phyloP scores from a whole-genome alignment of 2,329 filamentous ascomycete species.

The Trichoderma sp. region DNA sequence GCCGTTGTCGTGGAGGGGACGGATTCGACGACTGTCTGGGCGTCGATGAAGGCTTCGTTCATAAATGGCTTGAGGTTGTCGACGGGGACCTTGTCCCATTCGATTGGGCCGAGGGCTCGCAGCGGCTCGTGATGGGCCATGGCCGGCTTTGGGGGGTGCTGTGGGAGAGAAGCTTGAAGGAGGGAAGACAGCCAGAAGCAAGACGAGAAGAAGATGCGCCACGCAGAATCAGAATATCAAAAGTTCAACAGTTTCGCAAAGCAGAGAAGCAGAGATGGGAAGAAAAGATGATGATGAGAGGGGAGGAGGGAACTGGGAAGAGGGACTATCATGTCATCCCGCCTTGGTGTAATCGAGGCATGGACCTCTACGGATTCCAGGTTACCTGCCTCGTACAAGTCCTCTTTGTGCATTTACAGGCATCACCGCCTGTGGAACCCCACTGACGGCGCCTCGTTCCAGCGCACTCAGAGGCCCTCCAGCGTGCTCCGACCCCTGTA shows the following conservation, averaged over 20 bases:
- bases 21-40: slow-evolving; percentile 74
- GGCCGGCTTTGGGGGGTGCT: background rate
- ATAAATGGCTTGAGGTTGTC: slow-evolving; percentile 58
- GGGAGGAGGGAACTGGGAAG: no score
- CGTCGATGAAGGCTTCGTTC: slow-evolving; percentile 62
- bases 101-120: slow-evolving; percentile 56
- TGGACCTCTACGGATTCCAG: no score
- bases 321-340: no score
- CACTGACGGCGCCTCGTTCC: slow-evolving; percentile 1
- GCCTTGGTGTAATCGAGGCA: no score
- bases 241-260: no score
- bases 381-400: no score
- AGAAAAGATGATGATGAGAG: no score
- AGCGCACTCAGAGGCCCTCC: background rate
- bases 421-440: slow-evolving; percentile 14
- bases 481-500: background rate
- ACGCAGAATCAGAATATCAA: background rate
- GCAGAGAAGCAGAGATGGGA: no score
- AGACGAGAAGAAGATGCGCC: background rate
- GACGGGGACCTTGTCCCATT: slow-evolving; percentile 52
- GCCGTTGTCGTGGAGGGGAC: slow-evolving; percentile 58
- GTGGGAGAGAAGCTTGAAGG: background rate
- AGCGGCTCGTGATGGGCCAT: slow-evolving; percentile 59
- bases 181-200: background rate
- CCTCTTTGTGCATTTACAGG: background rate